Base-by-base conservation (phyloP, 768 basidiomycete species). In the Collybia nuda region DNA sequence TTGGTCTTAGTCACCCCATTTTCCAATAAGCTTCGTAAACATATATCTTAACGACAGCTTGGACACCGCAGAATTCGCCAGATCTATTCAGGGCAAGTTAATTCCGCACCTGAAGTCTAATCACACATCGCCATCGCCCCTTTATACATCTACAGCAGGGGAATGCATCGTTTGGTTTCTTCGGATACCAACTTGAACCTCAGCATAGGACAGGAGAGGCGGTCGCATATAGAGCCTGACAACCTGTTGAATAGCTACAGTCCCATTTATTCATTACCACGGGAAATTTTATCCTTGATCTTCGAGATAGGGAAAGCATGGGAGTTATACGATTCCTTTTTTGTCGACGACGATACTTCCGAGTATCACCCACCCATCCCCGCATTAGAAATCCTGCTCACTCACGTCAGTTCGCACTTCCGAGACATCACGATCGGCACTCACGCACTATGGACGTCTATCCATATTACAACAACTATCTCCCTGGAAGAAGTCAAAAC, bases 381-480 rank as follows among this genome's bases (percentile, higher is more conserved):
- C 8, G 59, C 69, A 2, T 76, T 76, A 55, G 73, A 76, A 48
- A 46, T 75, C 37, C 40, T 67, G 3, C 58, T 72, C 7, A 70
- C 72, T 8, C 74, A 77, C 42, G 73, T 76, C 32, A 69, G 64
- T 56, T 61, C 60, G 4, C 56, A 62, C 46, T 74, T 76, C 52
- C 72, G 76, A 40, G 44, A 60, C 14, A 60, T 76, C 2, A 75
- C 76, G 2, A 42, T 77, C 28, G 52, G 48, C 14, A 72, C 71
- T 3, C 67, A 67, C 1, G 43, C 48, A 1, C 67, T 80, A n/a
- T 81, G 78, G 79, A 63, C 62, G 2, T 55, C 53, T 14, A 69
- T 80, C 46, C 52, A 58, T 15, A 56, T 77, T 18, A 42, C 58
- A 19, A 54, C 63, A 1, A 41, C 29, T 5, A 60, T 46, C 21